Evolutionary conservation across 208 protist genomes (phyloP).

Genomic region (Trypanosoma rangeli): DNA sequence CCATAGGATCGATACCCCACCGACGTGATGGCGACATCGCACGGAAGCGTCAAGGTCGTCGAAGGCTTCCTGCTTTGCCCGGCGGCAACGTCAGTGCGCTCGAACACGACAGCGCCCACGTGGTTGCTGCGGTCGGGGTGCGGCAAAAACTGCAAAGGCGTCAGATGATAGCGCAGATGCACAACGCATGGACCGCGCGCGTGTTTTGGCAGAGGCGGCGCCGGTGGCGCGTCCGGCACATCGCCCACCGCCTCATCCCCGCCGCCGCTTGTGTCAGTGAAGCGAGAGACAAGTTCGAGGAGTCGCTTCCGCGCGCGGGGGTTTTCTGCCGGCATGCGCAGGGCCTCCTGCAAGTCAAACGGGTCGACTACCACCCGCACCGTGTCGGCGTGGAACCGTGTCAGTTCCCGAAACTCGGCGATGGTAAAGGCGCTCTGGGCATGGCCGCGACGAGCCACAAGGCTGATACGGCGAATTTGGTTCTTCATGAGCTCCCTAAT

Average conservation of each 20-base stretch:
- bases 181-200: slow-evolving; percentile 57
- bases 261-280: background rate
- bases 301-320: slow-evolving; percentile 73
- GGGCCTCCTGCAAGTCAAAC: slow-evolving; percentile 56
- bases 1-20: slow-evolving; percentile 69
- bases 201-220: background rate
- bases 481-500: slow-evolving; percentile 78
- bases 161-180: slow-evolving; percentile 71
- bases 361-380: slow-evolving; percentile 68
- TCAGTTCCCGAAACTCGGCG: slow-evolving; percentile 96
- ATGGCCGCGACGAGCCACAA: slow-evolving; percentile 90
- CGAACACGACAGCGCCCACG: slow-evolving; percentile 78
- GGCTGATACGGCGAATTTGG: slow-evolving; percentile 61
- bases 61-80: background rate
- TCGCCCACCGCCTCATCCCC: background rate
- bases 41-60: slow-evolving; percentile 63
- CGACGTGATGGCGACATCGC: slow-evolving; percentile 85
- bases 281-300: slow-evolving; percentile 77
- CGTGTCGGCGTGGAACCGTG: slow-evolving; percentile 54
- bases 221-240: background rate
- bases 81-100: slow-evolving; percentile 34
- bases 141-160: slow-evolving; percentile 67
- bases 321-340: slow-evolving; percentile 31
- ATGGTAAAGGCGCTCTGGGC: slow-evolving; percentile 93
- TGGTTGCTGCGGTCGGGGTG: slow-evolving; percentile 37